Evolutionary conservation across 2,329 filamentous ascomycete genomes (phyloP).

Genomic region (Claviceps cyperi): DNA sequence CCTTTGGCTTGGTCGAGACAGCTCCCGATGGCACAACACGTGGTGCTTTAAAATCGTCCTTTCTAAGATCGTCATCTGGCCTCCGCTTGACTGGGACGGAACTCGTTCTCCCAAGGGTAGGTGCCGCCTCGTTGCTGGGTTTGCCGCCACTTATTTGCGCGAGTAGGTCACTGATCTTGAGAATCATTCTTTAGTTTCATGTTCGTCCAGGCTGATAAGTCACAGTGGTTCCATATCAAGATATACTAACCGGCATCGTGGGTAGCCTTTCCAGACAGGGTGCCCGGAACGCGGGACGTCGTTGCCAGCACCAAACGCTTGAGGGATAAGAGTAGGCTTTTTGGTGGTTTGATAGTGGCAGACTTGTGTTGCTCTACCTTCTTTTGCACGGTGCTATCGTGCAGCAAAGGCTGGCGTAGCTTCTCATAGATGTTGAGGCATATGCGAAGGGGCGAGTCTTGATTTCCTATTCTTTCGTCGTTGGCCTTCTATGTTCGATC

Average conservation of each 20-base stretch:
- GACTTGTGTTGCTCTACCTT: not conserved
- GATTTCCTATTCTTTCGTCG: not conserved
- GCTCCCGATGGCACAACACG: constrained; percentile 11
- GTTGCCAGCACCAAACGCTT: not conserved
- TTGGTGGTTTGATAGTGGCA: not conserved
- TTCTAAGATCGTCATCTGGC: constrained; percentile 34
- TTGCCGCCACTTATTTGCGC: constrained; percentile 46
- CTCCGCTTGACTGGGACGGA: constrained; percentile 37
- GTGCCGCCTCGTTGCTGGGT: constrained; percentile 21
- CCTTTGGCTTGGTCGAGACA: not conserved
- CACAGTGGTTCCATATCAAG: too few relatives aligned
- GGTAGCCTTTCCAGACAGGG: not conserved
- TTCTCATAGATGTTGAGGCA: constrained; percentile 1
- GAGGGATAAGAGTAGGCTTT: not conserved
- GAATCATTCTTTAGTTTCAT: not conserved
- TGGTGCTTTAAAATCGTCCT: constrained; percentile 26
- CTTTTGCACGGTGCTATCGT: not conserved
- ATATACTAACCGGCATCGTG: constrained; percentile 19
- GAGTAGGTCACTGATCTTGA: constrained; percentile 22
- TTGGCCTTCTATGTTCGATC: not conserved
- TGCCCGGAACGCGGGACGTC: not conserved
- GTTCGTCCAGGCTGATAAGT: not conserved
- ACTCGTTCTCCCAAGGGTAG: constrained; percentile 14
- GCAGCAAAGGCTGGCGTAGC: constrained; percentile 1
- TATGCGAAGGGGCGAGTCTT: not conserved